Conservation (phyloP, 75 land plant genomes). For the Cryptomeria japonica region DNA sequence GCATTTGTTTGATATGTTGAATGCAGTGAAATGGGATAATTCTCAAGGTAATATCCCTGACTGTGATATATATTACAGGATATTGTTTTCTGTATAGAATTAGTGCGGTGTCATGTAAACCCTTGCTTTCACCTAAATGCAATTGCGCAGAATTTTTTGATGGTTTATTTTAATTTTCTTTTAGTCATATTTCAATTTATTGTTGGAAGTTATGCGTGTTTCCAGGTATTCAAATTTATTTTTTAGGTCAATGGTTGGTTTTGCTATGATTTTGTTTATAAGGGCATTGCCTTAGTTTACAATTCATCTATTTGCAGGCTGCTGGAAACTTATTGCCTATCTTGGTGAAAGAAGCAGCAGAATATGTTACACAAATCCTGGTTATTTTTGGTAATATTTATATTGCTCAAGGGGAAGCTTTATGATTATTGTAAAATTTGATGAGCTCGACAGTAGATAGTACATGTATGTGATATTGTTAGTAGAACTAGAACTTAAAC, state of each 20-base stretch:
- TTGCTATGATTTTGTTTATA: background rate
- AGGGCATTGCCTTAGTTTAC: background rate
- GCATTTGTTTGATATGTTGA: too few species aligned
- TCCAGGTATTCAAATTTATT: background rate
- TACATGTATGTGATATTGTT: background rate
- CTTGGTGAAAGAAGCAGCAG: slow-evolving; percentile 30
- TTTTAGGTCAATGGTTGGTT: background rate
- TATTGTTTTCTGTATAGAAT: too few species aligned
- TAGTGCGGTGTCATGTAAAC: too few species aligned
- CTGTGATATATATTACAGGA: too few species aligned
- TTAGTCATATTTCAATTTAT: background rate
- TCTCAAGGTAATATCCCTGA: too few species aligned
- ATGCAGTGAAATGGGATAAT: too few species aligned
- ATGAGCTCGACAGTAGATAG: background rate
- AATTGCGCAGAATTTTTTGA: too few species aligned
- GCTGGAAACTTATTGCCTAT: slow-evolving; percentile 13
- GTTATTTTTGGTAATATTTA: slow-evolving; percentile 29
- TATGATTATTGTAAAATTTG: background rate
- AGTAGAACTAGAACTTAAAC: background rate
- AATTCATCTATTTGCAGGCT: slow-evolving; percentile 14
- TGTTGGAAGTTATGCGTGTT: background rate
- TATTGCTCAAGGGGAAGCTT: background rate
- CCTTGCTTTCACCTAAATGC: too few species aligned
- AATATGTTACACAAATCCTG: slow-evolving; percentile 36
- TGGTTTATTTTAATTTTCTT: too few species aligned